These are phyloP conservation scores for Tuber melanosporum DNA, from an alignment of 495 filamentous ascomycete species.

Conservation along the genomic window DNA sequence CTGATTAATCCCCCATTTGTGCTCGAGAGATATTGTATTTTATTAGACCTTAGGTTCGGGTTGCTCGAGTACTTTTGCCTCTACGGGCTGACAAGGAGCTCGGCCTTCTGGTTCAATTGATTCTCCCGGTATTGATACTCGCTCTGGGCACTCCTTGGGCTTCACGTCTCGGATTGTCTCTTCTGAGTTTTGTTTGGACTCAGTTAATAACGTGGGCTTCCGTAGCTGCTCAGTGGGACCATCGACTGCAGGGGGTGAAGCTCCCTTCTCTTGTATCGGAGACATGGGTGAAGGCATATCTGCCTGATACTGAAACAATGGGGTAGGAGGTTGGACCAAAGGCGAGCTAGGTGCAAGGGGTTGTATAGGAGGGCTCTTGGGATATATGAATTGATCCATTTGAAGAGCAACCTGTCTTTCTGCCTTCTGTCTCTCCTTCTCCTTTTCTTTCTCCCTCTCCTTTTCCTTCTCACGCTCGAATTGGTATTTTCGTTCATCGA, in stretches of 20 bases:
- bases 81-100: not conserved
- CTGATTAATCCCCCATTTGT: not conserved
- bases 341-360: not conserved
- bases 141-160: not conserved
- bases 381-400: not conserved
- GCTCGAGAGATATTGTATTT: not conserved
- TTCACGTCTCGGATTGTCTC: not conserved
- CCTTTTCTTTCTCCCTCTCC: conserved; percentile 48
- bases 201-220: not conserved
- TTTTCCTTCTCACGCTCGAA: conserved; percentile 43
- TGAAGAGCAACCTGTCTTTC: not conserved
- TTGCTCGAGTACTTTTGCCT: not conserved
- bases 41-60: not conserved
- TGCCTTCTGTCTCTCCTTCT: conserved; percentile 18
- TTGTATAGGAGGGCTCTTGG: not conserved
- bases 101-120: conserved; percentile 3
- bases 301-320: not conserved
- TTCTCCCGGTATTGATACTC: not conserved
- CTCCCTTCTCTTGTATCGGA: not conserved
- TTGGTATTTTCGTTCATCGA: conserved; percentile 67
- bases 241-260: not conserved
- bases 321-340: not conserved
- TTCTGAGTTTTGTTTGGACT: not conserved
- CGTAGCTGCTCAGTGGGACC: not conserved
- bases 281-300: conserved; percentile 2